Evolutionary conservation across 2,329 filamentous ascomycete species (phyloP), one percentile per base, ranked within the genome.

Genomic region (Paecilomyces variotii): DNA sequence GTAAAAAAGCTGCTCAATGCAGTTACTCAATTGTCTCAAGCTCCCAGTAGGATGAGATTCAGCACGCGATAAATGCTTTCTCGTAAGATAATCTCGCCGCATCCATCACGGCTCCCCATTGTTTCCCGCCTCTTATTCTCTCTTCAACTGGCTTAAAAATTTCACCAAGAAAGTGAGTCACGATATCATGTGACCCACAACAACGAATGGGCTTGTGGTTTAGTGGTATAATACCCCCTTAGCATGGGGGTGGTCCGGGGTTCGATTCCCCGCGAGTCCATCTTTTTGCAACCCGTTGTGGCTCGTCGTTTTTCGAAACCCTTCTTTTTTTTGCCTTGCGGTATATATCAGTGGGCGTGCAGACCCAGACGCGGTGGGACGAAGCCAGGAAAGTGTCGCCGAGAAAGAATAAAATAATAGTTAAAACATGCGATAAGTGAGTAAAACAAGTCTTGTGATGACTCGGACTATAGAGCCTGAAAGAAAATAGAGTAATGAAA

Each of bases 251-350:
- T 72, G 75, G 76, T 77, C 74, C 72, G 70, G 74, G 74, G 74
- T 77, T 77, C 74, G 74, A 78, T 78, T 78, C 75, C 75, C 76
- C 71, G 75, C 74, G 70, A 75, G 75, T 78, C 76, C 76, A 78
- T 63, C 61, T 63, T 67, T 63, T 66, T 65, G 39, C 39, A 9
- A 7, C 9, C n/a, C 12, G 14, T 45, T 24, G 7, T 7, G n/a
- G 14, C n/a, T 7, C n/a, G 12, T 9, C n/a, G n/a, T 14, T 45
- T 45, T 45, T 19, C 6, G 39, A 1, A 45, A 45, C 9, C 19
- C 19, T 45, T 45, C 14, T 24, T 45, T 39, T 39, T 9, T 7
- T 10, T n/a, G 19, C 19, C 39, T 19, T 6, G 39, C 14, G 9
- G 32, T 19, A 0, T 19, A 14, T 19, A 45, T 45, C 19, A 19